These are phyloP conservation scores for Podaxis sp. DNA, from an alignment of 768 basidiomycete species.

Conservation along the genomic window DNA sequence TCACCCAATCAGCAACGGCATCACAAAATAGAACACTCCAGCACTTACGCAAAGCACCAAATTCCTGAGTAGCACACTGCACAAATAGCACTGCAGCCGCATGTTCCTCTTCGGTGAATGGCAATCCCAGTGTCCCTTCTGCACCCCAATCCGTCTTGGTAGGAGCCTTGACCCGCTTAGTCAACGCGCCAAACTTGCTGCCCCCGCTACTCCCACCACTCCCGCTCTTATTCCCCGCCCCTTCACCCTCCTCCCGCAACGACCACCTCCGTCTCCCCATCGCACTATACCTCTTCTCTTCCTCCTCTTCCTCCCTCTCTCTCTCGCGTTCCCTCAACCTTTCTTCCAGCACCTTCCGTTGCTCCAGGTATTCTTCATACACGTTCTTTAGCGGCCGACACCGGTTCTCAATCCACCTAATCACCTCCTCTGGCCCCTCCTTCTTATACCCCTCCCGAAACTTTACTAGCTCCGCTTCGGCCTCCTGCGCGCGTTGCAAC, in stretches of 20 bases:
- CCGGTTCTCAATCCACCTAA: slow-evolving; percentile 14
- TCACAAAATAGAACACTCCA: neutral
- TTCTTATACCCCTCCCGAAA: slow-evolving; percentile 13
- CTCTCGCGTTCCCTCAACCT: slow-evolving; percentile 8
- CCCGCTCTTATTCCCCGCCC: slow-evolving; percentile 1
- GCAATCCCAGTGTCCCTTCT: slow-evolving; percentile 8
- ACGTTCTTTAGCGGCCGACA: slow-evolving; percentile 12
- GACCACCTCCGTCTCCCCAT: slow-evolving; percentile 11
- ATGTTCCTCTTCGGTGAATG: slow-evolving; percentile 14
- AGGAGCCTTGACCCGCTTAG: slow-evolving; percentile 6
- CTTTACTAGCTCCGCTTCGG: slow-evolving; percentile 9
- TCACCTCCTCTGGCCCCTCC: slow-evolving; percentile 10
- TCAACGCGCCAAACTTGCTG: neutral
- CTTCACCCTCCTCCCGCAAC: slow-evolving; percentile 8
- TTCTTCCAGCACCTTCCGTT: slow-evolving; percentile 10
- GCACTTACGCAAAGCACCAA: slow-evolving; percentile 13
- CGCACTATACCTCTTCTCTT: slow-evolving; percentile 10
- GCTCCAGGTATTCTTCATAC: slow-evolving; percentile 14
- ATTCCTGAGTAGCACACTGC: slow-evolving; percentile 14
- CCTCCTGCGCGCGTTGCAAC: slow-evolving; percentile 13
- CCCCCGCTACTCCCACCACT: neutral
- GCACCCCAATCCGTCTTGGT: slow-evolving; percentile 9
- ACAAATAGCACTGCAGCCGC: slow-evolving; percentile 13
- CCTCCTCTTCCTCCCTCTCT: slow-evolving; percentile 12
- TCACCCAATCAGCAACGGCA: neutral